Percentiles rank a stretch among this genome's conserved stretches.
Evolutionary conservation across 2,329 filamentous ascomycete genomes (phyloP).

Genomic region (Fusarium sp.): DNA sequence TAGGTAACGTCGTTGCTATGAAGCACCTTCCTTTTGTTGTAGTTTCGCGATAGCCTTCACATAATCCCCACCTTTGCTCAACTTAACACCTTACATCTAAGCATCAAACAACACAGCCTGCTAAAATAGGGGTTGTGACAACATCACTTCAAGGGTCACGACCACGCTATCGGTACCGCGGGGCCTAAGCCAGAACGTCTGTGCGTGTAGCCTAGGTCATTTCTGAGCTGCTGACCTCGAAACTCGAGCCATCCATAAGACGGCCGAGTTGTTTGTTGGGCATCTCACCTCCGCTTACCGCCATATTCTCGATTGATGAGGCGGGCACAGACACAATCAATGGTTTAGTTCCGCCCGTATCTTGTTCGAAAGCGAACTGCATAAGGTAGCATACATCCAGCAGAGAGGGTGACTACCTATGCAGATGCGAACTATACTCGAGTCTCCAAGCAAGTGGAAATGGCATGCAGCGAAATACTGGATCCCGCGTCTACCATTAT

Average conservation of each 20-base stretch:
- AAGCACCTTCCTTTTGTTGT: not conserved
- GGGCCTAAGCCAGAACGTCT: conserved; percentile 8
- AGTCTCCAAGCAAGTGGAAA: not conserved
- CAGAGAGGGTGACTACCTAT: conserved; percentile 4
- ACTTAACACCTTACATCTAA: not conserved
- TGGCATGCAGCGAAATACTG: conserved; percentile 10
- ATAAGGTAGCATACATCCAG: conserved; percentile 5
- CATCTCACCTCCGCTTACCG: conserved; percentile 33
- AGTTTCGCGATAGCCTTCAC: not conserved
- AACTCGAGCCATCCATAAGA: conserved; percentile 38
- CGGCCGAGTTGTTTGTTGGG: conserved; percentile 35
- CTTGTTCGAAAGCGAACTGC: conserved; percentile 4
- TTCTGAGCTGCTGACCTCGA: conserved; percentile 28
- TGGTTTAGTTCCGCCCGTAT: not conserved
- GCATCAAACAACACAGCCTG: not conserved
- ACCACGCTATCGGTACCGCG: conserved; percentile 10
- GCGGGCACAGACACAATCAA: conserved; percentile 20
- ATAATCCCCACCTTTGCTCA: not conserved
- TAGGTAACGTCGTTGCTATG: no score
- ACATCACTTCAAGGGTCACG: conserved; percentile 3
- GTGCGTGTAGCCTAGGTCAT: conserved; percentile 15
- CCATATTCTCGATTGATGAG: conserved; percentile 19
- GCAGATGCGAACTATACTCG: conserved; percentile 11
- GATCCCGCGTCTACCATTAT: conserved; percentile 17
- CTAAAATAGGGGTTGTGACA: conserved; percentile 11